Conservation (phyloP, 352 stramenopile genomes). For the Phytophthora pinifolia region DNA sequence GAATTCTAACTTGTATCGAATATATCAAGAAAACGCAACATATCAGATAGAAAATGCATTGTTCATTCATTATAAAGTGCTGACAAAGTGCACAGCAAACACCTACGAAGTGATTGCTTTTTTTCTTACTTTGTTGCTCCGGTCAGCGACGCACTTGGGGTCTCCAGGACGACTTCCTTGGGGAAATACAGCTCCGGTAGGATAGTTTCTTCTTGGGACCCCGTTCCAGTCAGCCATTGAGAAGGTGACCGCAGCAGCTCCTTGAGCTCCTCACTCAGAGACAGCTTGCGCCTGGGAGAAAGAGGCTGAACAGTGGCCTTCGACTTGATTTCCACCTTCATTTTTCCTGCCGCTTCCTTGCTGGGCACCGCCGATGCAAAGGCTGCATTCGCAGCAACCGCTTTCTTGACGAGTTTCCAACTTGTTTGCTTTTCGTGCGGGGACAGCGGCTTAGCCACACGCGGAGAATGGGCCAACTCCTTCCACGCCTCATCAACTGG, state of each 20-base stretch:
- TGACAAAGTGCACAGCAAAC: not conserved
- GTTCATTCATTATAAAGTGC: constrained; percentile 13
- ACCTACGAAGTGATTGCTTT: not conserved
- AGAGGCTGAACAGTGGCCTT: constrained; percentile 17
- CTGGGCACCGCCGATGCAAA: constrained; percentile 13
- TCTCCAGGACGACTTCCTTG: constrained; percentile 42
- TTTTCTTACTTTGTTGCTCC: constrained; percentile 3
- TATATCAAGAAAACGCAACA: constrained; percentile 18
- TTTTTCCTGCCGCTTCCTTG: constrained; percentile 13
- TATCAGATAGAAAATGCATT: constrained; percentile 8
- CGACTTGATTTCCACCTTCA: constrained; percentile 42
- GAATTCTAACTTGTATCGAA: constrained; percentile 17
- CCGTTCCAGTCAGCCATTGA: constrained; percentile 52
- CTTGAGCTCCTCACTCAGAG: constrained; percentile 65
- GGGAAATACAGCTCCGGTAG: constrained; percentile 61
- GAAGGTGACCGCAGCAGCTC: constrained; percentile 57
- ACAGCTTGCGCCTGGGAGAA: constrained; percentile 45
- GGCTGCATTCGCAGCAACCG: constrained; percentile 4
- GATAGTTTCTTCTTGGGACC: constrained; percentile 31
- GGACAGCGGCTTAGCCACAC: constrained; percentile 45
- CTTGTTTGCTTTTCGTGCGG: constrained; percentile 57
- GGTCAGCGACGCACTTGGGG: not conserved
- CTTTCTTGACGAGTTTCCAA: constrained; percentile 51
- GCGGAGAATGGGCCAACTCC: constrained; percentile 56
- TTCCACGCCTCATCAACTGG: constrained; percentile 42